phyloP scores from a whole-genome alignment of 2,329 filamentous ascomycete genomes.

The Fusarium sp. region DNA sequence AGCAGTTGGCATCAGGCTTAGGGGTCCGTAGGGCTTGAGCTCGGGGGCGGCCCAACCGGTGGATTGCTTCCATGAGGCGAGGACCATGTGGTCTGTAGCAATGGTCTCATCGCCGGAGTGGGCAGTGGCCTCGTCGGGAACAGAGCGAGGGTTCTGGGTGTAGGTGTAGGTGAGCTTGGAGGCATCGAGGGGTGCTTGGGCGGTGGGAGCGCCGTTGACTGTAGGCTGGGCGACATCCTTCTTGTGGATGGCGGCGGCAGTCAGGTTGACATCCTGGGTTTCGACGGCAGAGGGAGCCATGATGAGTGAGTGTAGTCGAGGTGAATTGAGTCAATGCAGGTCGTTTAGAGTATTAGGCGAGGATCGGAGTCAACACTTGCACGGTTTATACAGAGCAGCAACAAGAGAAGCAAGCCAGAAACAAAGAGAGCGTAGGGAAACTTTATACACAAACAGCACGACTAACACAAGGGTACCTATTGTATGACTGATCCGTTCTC shows the following conservation, averaged over 20 bases:
- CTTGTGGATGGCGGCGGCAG: conserved; percentile 64
- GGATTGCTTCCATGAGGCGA: conserved; percentile 73
- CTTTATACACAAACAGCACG: conserved; percentile 25
- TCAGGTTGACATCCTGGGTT: conserved; percentile 65
- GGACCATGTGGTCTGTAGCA: conserved; percentile 91
- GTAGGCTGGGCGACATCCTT: conserved; percentile 58
- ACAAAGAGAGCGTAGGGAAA: background rate
- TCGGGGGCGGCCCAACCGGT: conserved; percentile 80
- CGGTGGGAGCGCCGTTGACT: conserved; percentile 57
- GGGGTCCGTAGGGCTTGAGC: conserved; percentile 81
- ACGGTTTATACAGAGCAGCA: background rate
- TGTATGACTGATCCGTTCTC: conserved; percentile 13
- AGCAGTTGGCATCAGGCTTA: conserved; percentile 84
- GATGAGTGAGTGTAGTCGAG: background rate
- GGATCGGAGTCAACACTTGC: conserved; percentile 8
- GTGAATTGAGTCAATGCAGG: background rate
- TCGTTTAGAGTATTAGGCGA: conserved; percentile 1
- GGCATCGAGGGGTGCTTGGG: conserved; percentile 71
- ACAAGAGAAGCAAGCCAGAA: background rate
- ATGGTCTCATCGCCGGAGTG: conserved; percentile 65
- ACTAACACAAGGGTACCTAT: background rate
- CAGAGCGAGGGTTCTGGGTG: conserved; percentile 64
- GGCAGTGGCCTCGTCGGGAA: conserved; percentile 65
- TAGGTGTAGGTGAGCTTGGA: conserved; percentile 70
- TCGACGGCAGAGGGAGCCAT: conserved; percentile 64